Conservation (phyloP, 2,329 filamentous ascomycete species). For the Ophiocordyceps sinensis region DNA sequence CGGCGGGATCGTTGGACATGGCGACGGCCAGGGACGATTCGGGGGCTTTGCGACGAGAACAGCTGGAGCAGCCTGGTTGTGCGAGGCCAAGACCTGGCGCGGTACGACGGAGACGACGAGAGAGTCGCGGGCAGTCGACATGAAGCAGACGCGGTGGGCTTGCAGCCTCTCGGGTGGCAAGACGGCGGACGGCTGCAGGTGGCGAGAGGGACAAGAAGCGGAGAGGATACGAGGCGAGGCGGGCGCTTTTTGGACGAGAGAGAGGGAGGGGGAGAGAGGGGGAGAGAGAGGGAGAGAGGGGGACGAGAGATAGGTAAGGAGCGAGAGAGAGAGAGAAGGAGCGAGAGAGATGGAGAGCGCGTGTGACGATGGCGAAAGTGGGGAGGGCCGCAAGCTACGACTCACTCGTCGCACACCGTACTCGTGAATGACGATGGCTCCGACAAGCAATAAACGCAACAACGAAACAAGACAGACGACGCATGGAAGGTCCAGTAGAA, state of each 20-base stretch:
- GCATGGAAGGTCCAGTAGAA: not conserved
- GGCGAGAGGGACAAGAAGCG: not conserved
- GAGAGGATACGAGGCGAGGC: not conserved
- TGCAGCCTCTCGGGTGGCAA: not conserved
- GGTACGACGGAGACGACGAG: not conserved
- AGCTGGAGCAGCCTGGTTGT: not conserved
- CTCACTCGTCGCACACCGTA: not conserved
- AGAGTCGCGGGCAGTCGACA: slow-evolving; percentile 10
- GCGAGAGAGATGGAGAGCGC: no score
- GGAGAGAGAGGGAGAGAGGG: no score
- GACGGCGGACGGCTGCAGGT: not conserved
- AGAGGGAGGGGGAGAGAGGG: no score
- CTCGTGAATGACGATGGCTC: not conserved
- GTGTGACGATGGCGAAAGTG: not conserved
- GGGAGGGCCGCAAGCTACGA: no score
- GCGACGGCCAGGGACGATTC: slow-evolving; percentile 3
- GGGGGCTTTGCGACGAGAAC: not conserved
- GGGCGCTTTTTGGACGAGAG: not conserved
- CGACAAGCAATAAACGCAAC: not conserved
- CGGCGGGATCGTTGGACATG: slow-evolving; percentile 49
- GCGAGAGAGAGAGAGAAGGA: no score
- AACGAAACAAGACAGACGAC: not conserved
- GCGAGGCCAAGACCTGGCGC: not conserved
- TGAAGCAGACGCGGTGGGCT: slow-evolving; percentile 11
- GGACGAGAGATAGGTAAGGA: no score